phyloP scores from a whole-genome alignment of 2,329 filamentous ascomycete species.

The Claviceps humidiphila region DNA sequence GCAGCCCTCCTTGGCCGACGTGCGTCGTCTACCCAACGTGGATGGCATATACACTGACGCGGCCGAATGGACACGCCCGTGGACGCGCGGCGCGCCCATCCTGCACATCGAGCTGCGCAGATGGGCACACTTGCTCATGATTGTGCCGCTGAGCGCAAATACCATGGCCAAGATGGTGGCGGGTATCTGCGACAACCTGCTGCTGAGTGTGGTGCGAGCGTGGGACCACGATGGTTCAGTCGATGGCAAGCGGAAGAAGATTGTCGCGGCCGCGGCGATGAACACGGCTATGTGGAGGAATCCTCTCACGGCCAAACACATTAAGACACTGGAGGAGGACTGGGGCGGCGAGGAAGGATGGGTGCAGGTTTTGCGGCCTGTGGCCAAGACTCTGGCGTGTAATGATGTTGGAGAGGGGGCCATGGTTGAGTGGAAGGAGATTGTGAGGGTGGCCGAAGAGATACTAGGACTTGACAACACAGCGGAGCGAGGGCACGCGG shows the following conservation, averaged over 20 bases:
- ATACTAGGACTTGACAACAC: constrained; percentile 22
- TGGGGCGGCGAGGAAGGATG: constrained; percentile 46
- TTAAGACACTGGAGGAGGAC: constrained; percentile 56
- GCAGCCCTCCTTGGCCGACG: constrained; percentile 53
- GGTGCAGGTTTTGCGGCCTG: constrained; percentile 58
- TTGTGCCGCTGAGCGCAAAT: constrained; percentile 76
- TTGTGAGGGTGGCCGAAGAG: constrained; percentile 52
- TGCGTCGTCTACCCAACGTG: constrained; percentile 54
- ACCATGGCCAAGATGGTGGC: constrained; percentile 69
- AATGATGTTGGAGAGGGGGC: constrained; percentile 71
- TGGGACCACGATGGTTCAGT: constrained; percentile 68
- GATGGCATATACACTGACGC: constrained; percentile 70
- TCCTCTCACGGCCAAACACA: constrained; percentile 62
- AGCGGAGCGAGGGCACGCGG: neutral
- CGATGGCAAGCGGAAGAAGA: constrained; percentile 43
- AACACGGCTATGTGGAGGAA: constrained; percentile 87
- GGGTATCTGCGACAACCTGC: constrained; percentile 65
- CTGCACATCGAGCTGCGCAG: constrained; percentile 80
- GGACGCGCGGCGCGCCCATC: constrained; percentile 67
- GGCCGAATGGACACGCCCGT: constrained; percentile 73
- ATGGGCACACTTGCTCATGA: constrained; percentile 64
- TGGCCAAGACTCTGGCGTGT: constrained; percentile 69
- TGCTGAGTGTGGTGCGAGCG: constrained; percentile 63
- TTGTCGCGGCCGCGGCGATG: constrained; percentile 72
- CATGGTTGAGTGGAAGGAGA: constrained; percentile 69